phyloP scores from a whole-genome alignment of 371 early-diverging fungal species.

The Mortierella polycephala region DNA sequence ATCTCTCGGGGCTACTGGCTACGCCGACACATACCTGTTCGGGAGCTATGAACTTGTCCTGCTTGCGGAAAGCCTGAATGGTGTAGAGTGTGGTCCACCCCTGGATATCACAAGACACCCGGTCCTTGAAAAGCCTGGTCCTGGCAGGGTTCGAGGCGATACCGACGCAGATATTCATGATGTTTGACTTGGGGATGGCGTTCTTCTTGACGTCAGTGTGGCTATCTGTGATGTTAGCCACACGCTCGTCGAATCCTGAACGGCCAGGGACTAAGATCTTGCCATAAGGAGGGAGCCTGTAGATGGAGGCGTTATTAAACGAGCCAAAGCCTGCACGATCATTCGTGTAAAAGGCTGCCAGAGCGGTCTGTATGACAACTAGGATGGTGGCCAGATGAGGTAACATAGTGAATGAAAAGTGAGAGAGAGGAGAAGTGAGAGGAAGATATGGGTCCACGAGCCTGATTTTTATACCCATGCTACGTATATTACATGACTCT shows the following conservation, averaged over 20 bases:
- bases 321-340: constrained; percentile 11
- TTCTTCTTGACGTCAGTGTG: neutral
- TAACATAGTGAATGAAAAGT: constrained; percentile 5
- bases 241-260: constrained; percentile 7
- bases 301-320: constrained; percentile 13
- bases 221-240: constrained; percentile 9
- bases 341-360: constrained; percentile 9
- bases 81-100: constrained; percentile 17
- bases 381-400: constrained; percentile 9
- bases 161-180: constrained; percentile 13
- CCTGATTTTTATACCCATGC: too few relatives aligned
- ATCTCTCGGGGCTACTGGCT: neutral
- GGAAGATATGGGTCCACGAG: too few relatives aligned
- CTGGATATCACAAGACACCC: constrained; percentile 7
- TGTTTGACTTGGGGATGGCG: constrained; percentile 2
- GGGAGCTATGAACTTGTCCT: constrained; percentile 16
- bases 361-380: constrained; percentile 6
- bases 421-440: neutral
- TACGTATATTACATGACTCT: too few relatives aligned
- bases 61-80: constrained; percentile 12
- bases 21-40: neutral
- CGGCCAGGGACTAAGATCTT: constrained; percentile 11
- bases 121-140: constrained; percentile 13
- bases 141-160: constrained; percentile 8
- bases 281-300: constrained; percentile 9